Evolutionary conservation across 352 stramenopile genomes (phyloP).

Genomic region (Globisporangium canariense): DNA sequence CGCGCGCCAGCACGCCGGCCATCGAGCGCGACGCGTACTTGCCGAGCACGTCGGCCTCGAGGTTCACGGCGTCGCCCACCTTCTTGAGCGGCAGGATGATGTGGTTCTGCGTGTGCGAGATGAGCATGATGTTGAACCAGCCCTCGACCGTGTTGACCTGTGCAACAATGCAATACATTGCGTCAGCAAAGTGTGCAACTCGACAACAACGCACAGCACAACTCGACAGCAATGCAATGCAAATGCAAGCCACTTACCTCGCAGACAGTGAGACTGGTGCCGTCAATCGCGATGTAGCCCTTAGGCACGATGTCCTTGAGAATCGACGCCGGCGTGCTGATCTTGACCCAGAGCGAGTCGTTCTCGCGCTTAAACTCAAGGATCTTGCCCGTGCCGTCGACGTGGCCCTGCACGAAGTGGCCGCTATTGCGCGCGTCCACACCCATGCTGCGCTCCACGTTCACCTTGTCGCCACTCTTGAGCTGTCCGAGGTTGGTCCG

Average conservation of each 20-base stretch:
- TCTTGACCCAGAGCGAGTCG: conserved; percentile 96
- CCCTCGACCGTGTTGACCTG: conserved; percentile 57
- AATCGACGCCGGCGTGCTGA: conserved; percentile 75
- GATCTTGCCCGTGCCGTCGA: conserved; percentile 94
- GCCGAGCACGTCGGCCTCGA: conserved; percentile 91
- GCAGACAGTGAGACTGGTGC: conserved; percentile 97
- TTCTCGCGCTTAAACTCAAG: conserved; percentile 87
- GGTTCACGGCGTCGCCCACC: conserved; percentile 86
- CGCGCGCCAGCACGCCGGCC: conserved; percentile 46
- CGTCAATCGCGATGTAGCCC: conserved; percentile 98
- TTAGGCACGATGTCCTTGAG: conserved; percentile 91
- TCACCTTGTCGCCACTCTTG: conserved; percentile 90
- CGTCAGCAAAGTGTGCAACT: background rate
- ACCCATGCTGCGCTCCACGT: conserved; percentile 89
- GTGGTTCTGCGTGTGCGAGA: conserved; percentile 97
- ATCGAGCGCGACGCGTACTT: conserved; percentile 89
- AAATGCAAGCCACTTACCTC: conserved; percentile 37
- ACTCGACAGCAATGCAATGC: conserved; percentile 12
- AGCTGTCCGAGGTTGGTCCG: conserved; percentile 88
- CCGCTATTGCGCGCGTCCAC: conserved; percentile 93
- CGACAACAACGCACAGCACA: background rate
- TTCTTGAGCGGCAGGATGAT: conserved; percentile 94
- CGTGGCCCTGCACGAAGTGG: conserved; percentile 98
- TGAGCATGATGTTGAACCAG: conserved; percentile 99
- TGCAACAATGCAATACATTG: conserved; percentile 4